phyloP scores from a whole-genome alignment of 352 stramenopile species.

The Phytopythium aichiense region DNA sequence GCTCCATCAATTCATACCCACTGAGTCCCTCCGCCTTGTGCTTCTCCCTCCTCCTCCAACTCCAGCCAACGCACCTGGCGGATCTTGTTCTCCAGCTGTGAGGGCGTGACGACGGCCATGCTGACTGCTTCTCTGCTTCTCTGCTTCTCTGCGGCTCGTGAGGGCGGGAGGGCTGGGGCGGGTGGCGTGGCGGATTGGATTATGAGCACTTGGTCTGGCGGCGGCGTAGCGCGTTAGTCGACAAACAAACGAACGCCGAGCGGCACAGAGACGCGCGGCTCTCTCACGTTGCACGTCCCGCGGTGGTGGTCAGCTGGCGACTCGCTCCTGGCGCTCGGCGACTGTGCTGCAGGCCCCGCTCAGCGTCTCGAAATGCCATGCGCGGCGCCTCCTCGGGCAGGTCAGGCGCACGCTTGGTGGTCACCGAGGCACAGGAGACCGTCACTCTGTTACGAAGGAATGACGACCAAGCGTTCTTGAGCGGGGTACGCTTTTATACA shows the following conservation, averaged over 20 bases:
- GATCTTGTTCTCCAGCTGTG: slow-evolving; percentile 52
- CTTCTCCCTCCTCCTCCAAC: neutral
- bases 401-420: slow-evolving; percentile 1
- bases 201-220: neutral
- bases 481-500: neutral
- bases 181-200: neutral
- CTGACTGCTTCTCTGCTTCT: neutral
- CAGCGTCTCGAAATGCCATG: neutral
- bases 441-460: neutral
- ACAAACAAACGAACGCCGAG: neutral
- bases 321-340: neutral
- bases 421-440: neutral
- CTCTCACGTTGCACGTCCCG: neutral
- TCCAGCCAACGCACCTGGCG: slow-evolving; percentile 20
- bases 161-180: neutral
- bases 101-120: slow-evolving; percentile 50
- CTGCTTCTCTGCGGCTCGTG: too few relatives aligned
- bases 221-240: neutral
- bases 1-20: neutral
- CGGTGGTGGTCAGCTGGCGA: neutral
- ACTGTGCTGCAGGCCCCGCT: neutral
- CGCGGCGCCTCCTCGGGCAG: neutral
- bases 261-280: neutral
- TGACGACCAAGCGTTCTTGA: neutral
- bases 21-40: neutral